Base-by-base conservation (phyloP, 805 yeast species). In the Kodamaea jinghongensis region DNA sequence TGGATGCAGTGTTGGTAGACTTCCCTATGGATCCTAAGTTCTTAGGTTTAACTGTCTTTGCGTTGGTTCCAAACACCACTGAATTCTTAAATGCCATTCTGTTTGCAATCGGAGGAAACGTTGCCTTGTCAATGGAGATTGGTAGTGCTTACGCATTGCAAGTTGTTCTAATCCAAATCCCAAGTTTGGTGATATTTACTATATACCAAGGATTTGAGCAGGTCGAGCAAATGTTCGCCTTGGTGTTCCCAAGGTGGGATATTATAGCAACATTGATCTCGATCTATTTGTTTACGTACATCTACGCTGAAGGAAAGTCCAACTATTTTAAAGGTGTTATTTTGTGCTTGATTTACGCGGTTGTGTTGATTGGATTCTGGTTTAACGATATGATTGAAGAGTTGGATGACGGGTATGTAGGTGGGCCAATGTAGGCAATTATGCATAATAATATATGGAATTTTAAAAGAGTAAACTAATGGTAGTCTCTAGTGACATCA, bases 141-240 rank as follows among this genome's bases (percentile, higher is more conserved):
- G 99, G 99, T 44, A 82, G 95, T 46, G 99, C 99, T 0, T 93
- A 93, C 58, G 99, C 96, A 0, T 71, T 93, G 43, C 99, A 93
- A 61, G 99, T 93, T 11, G 91, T 96, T 51, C 69, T 93, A 43
- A 72, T 93, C 48, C 99, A 93, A 59, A 86, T 93, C 34, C 99
- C 99, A 1, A 81, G 93, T 2, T 74, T 93, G 56, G 95, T 89
- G 8, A 56, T 91, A 9, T 88, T 76, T 56, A 83, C 96, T 2
- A 73, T 84, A 6, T 48, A 46, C 41, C 42, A 70, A 65, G 63
- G 72, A 54, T 55, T 66, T 64, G 37, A 61, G 57, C 55, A 63
- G 56, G 56, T 63, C 50, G 51, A 62, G n/a, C 60, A 56, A 47
- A 75, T 83, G 67, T 87, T 89, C 58, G 77, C 96, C 0, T 68